Base-by-base conservation (phyloP, 306 rosid species). In the Dryas alaskensis region DNA sequence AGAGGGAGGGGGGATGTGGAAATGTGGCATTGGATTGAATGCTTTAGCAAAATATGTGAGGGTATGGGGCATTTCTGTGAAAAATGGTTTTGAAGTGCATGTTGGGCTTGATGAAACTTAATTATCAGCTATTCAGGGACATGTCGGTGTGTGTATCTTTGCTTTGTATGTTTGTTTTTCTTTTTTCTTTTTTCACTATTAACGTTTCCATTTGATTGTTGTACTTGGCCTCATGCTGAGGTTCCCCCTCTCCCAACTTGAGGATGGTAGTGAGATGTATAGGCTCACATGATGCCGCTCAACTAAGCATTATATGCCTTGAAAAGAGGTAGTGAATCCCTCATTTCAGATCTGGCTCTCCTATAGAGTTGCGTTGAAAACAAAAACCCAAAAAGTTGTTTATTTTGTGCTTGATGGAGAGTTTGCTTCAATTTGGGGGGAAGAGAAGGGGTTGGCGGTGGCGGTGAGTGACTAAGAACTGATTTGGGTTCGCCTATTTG, bases 141-240 rank as follows among this genome's bases (percentile, higher is more conserved):
- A 7, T 57, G 54, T 71, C 12, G 44, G 19, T 19, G 42, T 55
- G 0, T 54, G 53, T 11, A 13, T 17, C 16, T 53, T 42, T 19
- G 19, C 40, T 19, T n/a, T 10, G 2, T 22, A 57, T 27, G 48
- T 8, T 45, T 45, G 6, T 45, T 45, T 45, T 45, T 45, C 4
- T 6, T 2, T 64, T 42, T 17, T 10, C 6, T 51, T 11, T 63
- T 40, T 10, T 19, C 42, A 40, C 5, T 11, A 13, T 3, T 47
- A 9, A 10, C 0, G 47, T 5, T 69, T 39, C n/a, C 0, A 4
- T 17, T 17, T 10, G 4, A 43, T 27, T 9, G 50, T 40, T 53
- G 40, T 51, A 67, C 13, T 67, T 48, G 42, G 27, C 44, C 4
- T 68, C 60, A 68, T 68, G 60, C 9, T n/a, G 73, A 39, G 8